Conservation (phyloP, 116 monocot species). For the Dioscorea cayenensis region DNA sequence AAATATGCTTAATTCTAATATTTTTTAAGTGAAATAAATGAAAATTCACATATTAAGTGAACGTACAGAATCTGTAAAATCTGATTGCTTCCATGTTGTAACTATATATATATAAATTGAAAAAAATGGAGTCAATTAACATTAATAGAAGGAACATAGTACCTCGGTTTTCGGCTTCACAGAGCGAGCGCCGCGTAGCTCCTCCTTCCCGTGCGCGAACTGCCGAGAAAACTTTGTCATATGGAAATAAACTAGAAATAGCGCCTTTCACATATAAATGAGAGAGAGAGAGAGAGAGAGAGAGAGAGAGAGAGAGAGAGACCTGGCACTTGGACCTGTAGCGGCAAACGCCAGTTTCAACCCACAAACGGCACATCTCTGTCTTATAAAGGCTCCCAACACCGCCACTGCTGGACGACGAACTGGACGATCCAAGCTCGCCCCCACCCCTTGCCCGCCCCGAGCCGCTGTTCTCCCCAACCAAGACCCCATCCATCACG, state of each 20-base stretch:
- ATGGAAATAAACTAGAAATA: no score
- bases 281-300: no score
- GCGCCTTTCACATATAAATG: neutral
- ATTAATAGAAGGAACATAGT: neutral
- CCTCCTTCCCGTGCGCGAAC: constrained; percentile 33
- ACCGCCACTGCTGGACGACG: neutral
- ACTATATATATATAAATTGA: no score
- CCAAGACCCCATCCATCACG: constrained; percentile 44
- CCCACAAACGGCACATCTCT: constrained; percentile 20
- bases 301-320: constrained; percentile 6
- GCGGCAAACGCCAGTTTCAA: constrained; percentile 14
- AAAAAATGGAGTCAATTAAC: neutral
- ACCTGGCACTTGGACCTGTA: constrained; percentile 27
- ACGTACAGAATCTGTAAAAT: no score
- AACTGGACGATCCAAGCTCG: neutral
- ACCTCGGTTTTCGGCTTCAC: constrained; percentile 19
- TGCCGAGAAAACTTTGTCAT: neutral
- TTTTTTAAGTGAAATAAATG: no score
- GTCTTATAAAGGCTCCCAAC: constrained; percentile 1
- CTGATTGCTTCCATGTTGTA: no score
- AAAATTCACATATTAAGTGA: no score
- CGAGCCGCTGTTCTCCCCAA: constrained; percentile 9
- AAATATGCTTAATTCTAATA: no score
- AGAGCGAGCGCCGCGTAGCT: constrained; percentile 3
- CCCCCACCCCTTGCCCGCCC: neutral